A percentile compares a stretch with the other conserved stretches of the same genome.
phyloP scores from a whole-genome alignment of 1,284 basidiomycete species.

The Ganoderma resinaceum region DNA sequence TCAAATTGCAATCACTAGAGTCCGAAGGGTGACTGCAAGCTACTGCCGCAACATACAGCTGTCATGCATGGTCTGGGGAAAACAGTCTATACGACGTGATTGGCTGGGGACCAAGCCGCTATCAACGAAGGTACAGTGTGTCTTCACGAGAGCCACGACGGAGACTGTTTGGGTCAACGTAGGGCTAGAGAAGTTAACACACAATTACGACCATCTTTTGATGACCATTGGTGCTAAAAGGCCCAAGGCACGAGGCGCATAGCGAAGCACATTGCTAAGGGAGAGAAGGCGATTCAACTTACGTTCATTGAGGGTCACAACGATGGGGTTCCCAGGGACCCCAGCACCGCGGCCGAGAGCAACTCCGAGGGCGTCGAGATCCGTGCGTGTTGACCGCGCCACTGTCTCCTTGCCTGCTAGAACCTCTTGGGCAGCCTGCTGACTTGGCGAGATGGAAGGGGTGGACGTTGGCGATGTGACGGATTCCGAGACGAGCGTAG shows the following conservation, averaged over 20 bases:
- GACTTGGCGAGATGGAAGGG: constrained; percentile 43
- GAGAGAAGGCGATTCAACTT: constrained; percentile 36
- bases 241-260: not conserved
- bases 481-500: constrained; percentile 22
- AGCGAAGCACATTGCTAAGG: not conserved
- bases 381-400: constrained; percentile 39
- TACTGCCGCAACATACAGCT: not conserved
- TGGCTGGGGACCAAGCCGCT: not conserved
- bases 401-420: constrained; percentile 46
- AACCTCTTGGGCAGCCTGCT: constrained; percentile 65
- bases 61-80: not conserved
- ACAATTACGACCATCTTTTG: not conserved
- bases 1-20: not conserved
- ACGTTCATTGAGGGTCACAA: constrained; percentile 84
- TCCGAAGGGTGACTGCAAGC: not conserved
- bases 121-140: not conserved
- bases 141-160: not conserved
- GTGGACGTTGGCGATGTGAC: constrained; percentile 17
- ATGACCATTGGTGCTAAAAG: not conserved
- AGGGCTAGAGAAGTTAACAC: not conserved
- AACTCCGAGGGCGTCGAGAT: constrained; percentile 50
- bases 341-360: constrained; percentile 52
- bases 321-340: constrained; percentile 65
- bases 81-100: not conserved
- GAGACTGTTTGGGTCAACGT: not conserved